A percentile compares a stretch with the other conserved stretches of the same genome.
Evolutionary conservation across 129 eudicot genomes (phyloP).

Genomic region (Rutidosis leptorrhynchoides): DNA sequence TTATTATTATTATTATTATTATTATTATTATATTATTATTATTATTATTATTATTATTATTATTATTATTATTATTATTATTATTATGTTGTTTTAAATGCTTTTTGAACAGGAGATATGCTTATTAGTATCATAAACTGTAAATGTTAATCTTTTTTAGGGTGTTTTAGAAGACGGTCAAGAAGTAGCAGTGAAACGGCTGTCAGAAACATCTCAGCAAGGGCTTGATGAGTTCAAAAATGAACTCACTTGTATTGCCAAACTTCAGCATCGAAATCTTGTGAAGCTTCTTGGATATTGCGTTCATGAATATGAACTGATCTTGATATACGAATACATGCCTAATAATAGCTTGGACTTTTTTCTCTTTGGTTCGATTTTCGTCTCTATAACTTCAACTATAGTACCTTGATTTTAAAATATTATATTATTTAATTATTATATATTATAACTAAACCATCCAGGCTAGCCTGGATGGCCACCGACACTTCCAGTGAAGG

Average conservation of each 20-base stretch:
- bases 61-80: not conserved
- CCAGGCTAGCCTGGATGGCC: too few species aligned
- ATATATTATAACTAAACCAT: too few species aligned
- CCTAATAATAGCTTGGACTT: conserved; percentile 24
- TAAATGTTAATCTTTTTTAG: conserved; percentile 13
- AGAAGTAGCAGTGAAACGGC: conserved; percentile 30
- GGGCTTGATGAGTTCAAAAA: conserved; percentile 33
- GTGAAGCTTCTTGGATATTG: conserved; percentile 42
- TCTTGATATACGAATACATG: conserved; percentile 29
- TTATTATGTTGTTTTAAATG: not conserved
- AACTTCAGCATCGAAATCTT: conserved; percentile 39
- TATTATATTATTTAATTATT: too few species aligned
- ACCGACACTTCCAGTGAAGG: too few species aligned
- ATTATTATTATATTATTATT: too few species aligned
- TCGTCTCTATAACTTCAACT: not conserved
- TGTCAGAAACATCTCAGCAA: conserved; percentile 32
- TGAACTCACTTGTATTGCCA: conserved; percentile 27
- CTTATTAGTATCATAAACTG: not conserved
- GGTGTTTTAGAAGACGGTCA: conserved; percentile 25
- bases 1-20: too few species aligned
- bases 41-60: too few species aligned
- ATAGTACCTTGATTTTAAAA: not conserved
- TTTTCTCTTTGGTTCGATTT: conserved; percentile 6
- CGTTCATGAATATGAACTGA: conserved; percentile 24
- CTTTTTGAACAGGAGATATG: not conserved